phyloP scores from a whole-genome alignment of 2,329 filamentous ascomycete species.

The Metarhizium brunneum region DNA sequence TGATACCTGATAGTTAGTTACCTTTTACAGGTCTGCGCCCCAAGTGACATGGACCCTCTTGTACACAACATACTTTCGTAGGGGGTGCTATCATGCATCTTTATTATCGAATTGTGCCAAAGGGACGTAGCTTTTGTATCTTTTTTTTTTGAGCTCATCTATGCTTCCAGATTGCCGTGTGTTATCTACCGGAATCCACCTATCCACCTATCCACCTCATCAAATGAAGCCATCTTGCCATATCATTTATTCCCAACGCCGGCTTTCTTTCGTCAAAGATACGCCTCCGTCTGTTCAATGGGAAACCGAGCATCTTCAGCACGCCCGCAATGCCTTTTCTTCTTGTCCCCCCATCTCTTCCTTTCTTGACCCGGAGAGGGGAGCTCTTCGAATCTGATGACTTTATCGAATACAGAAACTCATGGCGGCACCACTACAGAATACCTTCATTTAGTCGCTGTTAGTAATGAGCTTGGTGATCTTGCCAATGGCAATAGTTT shows the following conservation, averaged over 20 bases:
- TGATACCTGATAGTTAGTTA: background rate
- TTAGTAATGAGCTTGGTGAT: constrained; percentile 74
- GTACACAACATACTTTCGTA: no score
- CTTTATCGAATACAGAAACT: background rate
- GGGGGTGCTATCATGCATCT: background rate
- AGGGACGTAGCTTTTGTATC: background rate
- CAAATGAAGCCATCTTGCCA: background rate
- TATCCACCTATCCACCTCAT: background rate
- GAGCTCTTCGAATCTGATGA: background rate
- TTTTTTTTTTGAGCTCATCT: background rate
- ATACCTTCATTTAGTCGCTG: constrained; percentile 1
- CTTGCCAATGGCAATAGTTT: constrained; percentile 99
- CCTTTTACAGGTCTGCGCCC: no score
- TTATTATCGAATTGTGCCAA: background rate
- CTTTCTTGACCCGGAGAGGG: background rate
- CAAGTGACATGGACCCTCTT: no score
- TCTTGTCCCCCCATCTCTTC: background rate
- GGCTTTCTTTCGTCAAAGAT: background rate
- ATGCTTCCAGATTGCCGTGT: background rate
- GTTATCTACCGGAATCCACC: background rate
- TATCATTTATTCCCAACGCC: background rate
- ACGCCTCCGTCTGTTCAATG: background rate
- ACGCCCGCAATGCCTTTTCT: background rate
- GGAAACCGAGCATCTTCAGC: background rate
- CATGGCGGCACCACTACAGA: background rate